phyloP scores from a whole-genome alignment of 2,329 filamentous ascomycete genomes.

The Cladophialophora psammophila region DNA sequence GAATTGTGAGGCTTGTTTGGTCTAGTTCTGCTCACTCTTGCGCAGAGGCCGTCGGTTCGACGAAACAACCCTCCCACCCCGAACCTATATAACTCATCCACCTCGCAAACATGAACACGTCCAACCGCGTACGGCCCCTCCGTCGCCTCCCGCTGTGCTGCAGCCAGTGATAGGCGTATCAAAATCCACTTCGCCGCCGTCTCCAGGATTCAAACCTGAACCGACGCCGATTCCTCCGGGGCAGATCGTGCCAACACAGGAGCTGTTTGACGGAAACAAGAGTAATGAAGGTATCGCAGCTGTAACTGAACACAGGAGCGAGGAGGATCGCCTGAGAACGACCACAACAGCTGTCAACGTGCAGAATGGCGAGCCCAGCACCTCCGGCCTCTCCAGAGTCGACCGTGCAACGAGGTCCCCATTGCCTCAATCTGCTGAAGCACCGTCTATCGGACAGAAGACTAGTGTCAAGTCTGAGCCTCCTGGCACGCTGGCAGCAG shows the following conservation, averaged over 20 bases:
- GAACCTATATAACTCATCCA: conserved; percentile 43
- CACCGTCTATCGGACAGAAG: not conserved
- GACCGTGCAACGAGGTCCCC: conserved; percentile 16
- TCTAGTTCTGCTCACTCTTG: conserved; percentile 27
- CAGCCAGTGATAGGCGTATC: conserved; percentile 6
- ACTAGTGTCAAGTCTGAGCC: not conserved
- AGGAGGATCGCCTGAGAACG: not conserved
- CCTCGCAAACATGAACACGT: conserved; percentile 41
- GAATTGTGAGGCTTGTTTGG: conserved; percentile 22
- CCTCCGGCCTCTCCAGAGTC: not conserved
- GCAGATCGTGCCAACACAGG: not conserved
- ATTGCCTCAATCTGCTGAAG: not conserved
- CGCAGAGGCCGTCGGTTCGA: conserved; percentile 64
- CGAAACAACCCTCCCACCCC: conserved; percentile 60
- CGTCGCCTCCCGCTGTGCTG: conserved; percentile 6
- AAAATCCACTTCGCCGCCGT: conserved; percentile 13
- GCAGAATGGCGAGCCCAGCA: conserved; percentile 11
- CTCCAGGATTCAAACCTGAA: conserved; percentile 11
- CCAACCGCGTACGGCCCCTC: conserved; percentile 29
- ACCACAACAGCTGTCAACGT: not conserved
- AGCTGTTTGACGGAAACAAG: conserved; percentile 2
- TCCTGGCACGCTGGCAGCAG: not conserved
- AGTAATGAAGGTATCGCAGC: conserved; percentile 1
- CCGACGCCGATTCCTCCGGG: conserved; percentile 12
- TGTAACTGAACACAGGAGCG: not conserved